A percentile compares a stretch with the other conserved stretches of the same genome.
These are phyloP conservation scores for Fusarium tricinctum DNA, from an alignment of 2,329 filamentous ascomycete species.

Conservation along the genomic window DNA sequence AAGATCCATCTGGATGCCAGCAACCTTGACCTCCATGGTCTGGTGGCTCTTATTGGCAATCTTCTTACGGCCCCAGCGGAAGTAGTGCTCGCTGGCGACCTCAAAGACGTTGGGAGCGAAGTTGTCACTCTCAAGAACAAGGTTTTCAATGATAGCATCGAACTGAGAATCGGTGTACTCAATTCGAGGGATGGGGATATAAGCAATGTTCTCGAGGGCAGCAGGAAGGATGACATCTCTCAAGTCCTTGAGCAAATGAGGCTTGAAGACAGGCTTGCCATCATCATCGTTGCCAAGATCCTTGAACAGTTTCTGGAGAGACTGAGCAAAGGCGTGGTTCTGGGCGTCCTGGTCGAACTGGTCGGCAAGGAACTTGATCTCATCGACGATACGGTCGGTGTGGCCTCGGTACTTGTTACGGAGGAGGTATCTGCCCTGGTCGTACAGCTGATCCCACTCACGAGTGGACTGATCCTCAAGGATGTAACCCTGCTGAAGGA, in stretches of 20 bases:
- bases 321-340: constrained; percentile 83
- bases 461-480: constrained; percentile 83
- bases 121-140: constrained; percentile 96
- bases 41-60: constrained; percentile 85
- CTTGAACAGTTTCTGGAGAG: constrained; percentile 86
- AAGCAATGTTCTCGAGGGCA: constrained; percentile 86
- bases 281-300: constrained; percentile 88
- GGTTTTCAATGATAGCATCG: constrained; percentile 92
- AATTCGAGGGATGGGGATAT: constrained; percentile 93
- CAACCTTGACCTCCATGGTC: constrained; percentile 84
- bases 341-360: constrained; percentile 91
- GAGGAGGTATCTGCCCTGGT: constrained; percentile 86
- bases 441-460: constrained; percentile 88
- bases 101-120: constrained; percentile 94
- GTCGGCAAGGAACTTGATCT: constrained; percentile 88
- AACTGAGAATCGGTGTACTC: constrained; percentile 89
- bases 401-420: constrained; percentile 89
- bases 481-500: constrained; percentile 92
- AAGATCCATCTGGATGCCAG: constrained; percentile 93
- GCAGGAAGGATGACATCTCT: constrained; percentile 87
- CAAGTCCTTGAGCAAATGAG: constrained; percentile 89
- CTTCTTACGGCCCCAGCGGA: constrained; percentile 93
- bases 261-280: constrained; percentile 92
- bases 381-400: constrained; percentile 87
- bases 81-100: constrained; percentile 91